phyloP scores from a whole-genome alignment of 345 rosid species.

The Boechera stricta region DNA sequence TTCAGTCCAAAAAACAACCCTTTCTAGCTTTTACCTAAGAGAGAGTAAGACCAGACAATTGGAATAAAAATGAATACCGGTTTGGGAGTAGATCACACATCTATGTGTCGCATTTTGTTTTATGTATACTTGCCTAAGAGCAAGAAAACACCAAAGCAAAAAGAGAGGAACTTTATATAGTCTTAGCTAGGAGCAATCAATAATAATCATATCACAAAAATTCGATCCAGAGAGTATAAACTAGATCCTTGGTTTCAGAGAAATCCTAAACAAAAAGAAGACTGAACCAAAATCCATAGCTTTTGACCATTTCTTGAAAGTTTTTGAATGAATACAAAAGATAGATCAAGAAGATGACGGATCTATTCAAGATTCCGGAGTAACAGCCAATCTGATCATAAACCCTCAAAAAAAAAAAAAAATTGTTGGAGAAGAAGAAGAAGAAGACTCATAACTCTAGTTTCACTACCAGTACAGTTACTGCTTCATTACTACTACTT shows the following conservation, averaged over 20 bases:
- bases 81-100: neutral
- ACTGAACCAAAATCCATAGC: neutral
- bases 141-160: neutral
- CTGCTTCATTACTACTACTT: constrained; percentile 4
- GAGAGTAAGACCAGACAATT: constrained; percentile 6
- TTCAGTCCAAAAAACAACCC: constrained; percentile 10
- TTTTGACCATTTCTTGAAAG: constrained; percentile 17
- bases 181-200: constrained; percentile 3
- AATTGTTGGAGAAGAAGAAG: neutral
- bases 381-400: constrained; percentile 3
- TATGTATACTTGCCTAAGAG: constrained; percentile 14
- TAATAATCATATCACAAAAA: neutral
- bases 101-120: neutral
- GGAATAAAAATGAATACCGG: neutral
- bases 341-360: constrained; percentile 16
- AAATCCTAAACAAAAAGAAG: neutral
- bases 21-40: constrained; percentile 21
- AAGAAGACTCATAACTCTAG: neutral
- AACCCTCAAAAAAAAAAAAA: neutral
- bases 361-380: neutral
- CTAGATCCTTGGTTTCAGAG: neutral
- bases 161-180: constrained; percentile 6
- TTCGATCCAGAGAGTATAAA: neutral
- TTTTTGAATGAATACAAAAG: neutral
- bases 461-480: too few species aligned